Evolutionary conservation across 148 eudicot species (phyloP).

Genomic region (Gaultheria prostrata): DNA sequence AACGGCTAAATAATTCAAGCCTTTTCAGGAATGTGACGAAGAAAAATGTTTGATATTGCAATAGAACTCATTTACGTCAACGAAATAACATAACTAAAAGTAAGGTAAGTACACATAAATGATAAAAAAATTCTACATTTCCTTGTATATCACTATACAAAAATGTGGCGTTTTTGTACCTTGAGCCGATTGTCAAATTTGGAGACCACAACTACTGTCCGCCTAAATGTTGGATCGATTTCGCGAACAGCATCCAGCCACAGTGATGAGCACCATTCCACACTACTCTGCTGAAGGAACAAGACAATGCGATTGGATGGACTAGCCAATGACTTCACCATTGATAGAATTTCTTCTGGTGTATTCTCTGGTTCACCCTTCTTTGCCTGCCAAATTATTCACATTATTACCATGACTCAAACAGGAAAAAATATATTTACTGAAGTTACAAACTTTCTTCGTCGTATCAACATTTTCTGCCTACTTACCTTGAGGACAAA

Average conservation of each 20-base stretch:
- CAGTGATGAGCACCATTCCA: slow-evolving; percentile 98
- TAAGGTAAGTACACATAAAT: neutral
- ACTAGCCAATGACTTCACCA: slow-evolving; percentile 96
- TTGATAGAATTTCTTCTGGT: slow-evolving; percentile 86
- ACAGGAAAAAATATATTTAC: neutral
- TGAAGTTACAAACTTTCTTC: neutral
- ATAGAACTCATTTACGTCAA: neutral
- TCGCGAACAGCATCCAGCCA: slow-evolving; percentile 95
- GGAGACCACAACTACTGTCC: slow-evolving; percentile 84
- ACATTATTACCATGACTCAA: slow-evolving; percentile 2
- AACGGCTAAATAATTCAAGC: neutral
- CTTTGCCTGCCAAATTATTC: slow-evolving; percentile 60
- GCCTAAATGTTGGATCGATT: slow-evolving; percentile 80
- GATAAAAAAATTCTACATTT: neutral
- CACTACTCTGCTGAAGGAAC: slow-evolving; percentile 99
- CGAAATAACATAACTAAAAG: neutral
- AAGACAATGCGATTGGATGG: slow-evolving; percentile 92
- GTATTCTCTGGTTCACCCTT: slow-evolving; percentile 96
- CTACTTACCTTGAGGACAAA: slow-evolving; percentile 81
- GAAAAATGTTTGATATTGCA: neutral
- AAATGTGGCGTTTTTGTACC: slow-evolving; percentile 41
- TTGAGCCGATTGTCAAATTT: slow-evolving; percentile 96
- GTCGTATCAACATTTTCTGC: neutral
- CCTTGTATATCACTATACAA: no score
- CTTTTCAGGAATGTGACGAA: neutral